Evolutionary conservation across 352 stramenopile species (phyloP).

Genomic region (Phytopythium kandeliae): DNA sequence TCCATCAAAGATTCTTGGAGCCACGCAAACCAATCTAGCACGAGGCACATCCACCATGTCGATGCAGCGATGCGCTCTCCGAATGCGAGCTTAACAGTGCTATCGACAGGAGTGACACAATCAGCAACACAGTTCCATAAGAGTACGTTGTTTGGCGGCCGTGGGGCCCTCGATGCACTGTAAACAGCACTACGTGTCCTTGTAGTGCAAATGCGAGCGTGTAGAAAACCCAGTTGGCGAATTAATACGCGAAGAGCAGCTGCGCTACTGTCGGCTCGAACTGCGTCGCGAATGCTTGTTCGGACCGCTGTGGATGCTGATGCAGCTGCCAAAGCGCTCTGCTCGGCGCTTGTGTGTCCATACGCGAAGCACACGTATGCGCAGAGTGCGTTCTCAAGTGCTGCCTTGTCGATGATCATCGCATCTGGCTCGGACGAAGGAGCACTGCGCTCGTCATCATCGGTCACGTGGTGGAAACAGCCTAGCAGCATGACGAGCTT

Average conservation of each 20-base stretch:
- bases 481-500: constrained; percentile 42
- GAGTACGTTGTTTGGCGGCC: constrained; percentile 14
- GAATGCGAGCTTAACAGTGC: neutral
- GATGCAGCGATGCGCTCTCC: neutral
- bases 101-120: constrained; percentile 13
- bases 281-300: constrained; percentile 30
- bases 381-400: constrained; percentile 35
- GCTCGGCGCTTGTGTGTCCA: constrained; percentile 9
- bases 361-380: constrained; percentile 57
- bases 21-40: constrained; percentile 1
- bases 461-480: constrained; percentile 5
- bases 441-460: neutral
- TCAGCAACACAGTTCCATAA: constrained; percentile 31
- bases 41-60: constrained; percentile 2
- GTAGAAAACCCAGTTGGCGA: constrained; percentile 8
- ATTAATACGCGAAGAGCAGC: constrained; percentile 13
- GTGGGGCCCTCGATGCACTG: neutral
- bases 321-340: neutral
- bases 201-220: constrained; percentile 15
- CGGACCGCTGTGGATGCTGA: constrained; percentile 9
- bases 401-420: constrained; percentile 10
- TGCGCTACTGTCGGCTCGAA: constrained; percentile 33
- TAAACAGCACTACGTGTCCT: neutral
- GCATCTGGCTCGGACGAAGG: neutral
- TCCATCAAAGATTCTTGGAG: neutral